Base-by-base conservation (phyloP, 352 stramenopile genomes). In the Pythium insidiosum region DNA sequence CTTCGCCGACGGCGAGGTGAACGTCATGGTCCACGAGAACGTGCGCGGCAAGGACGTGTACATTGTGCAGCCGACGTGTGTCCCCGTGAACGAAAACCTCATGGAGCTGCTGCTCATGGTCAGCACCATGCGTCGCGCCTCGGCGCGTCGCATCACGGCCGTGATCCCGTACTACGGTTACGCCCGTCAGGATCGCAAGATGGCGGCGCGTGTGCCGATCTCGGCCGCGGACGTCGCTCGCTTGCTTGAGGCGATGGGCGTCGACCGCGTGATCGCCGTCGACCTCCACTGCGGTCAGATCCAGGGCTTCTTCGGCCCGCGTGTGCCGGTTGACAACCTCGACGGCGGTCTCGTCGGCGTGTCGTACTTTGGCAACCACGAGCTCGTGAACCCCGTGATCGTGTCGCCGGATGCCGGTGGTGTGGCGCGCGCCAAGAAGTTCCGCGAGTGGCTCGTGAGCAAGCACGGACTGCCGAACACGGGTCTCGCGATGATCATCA, bases 401-500 rank as follows among this genome's bases (percentile, higher is more conserved):
- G 97, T 99, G 26, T 99, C 95, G 38, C 97, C 97, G 7, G 97
- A 99, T 70, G 97, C 97, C 34, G 97, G 97, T 26, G 97, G 97
- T 62, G 97, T 99, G 24, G 98, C 98, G 25, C 88, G 97, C 47
- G 96, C 96, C 38, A 99, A 99, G 77, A 98, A 99, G 73, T 99
- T 99, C 73, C 96, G 97, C 43, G 97, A 99, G 69, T 97, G 95
- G 61, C 90, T 99, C 25, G 86, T 95, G 28, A 87, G 94, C 58
- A 98, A 98, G 70, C 94, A 98, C 70, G 94, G 96, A 6, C 83
- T 98, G 42, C 81, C 92, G 36, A 97, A 99, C 68, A 95, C 97
- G 35, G 95, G 96, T 9, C 83, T 99, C 20, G 97, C 97, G 33
- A 99, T 99, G 96, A 99, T 99, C 83, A 98, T 99, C 71, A 99